Evolutionary conservation across 2,329 filamentous ascomycete genomes (phyloP), one percentile per base, ranked within the genome.

Genomic region (Colletotrichum euphorbiae): DNA sequence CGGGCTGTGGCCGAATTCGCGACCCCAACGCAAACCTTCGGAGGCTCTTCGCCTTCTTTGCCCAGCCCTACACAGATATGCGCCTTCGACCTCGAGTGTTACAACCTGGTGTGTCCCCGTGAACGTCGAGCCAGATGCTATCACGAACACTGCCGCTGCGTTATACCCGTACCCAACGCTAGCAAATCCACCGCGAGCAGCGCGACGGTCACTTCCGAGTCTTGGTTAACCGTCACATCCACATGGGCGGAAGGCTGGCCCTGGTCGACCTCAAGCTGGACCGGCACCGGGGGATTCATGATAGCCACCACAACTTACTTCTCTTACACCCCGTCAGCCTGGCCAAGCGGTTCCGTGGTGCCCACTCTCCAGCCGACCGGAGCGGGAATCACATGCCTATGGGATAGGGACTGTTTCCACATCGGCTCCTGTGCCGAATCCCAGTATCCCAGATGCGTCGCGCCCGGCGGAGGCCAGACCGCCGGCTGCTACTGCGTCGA

Each of bases 401-500:
- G 33, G 24, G 45, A n/a, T 0, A 6, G 52, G 0, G 48, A 69
- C 52, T 68, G 65, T 36, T 38, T 3, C 2, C 2, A 17, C 17
- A 56, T 62, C 19, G 24, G 8, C 62, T 57, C 31, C 21, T 31
- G 11, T 28, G 45, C 31, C 6, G 12, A 43, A 17, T 7, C 28
- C 28, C 21, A 67, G 40, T 38, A 36, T 7, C 28, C n/a, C 2
- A 12, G 24, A n/a, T 64, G 64, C 31, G 17, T 13, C 19, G 12
- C 28, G 2, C 28, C 33, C 1, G 12, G 6, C 7, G 15, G 31
- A 3, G n/a, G 33, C n/a, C 5, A 40, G 19, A 51, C 17, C 1
- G n/a, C n/a, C 13, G 52, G 45, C 36, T 64, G 64, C 51, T 62
- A 33, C 60, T 67, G 64, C 60, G 24, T 54, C 17, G 38, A 61